phyloP scores from a whole-genome alignment of 1,284 basidiomycete genomes.

The Heimioporus punctisporus region DNA sequence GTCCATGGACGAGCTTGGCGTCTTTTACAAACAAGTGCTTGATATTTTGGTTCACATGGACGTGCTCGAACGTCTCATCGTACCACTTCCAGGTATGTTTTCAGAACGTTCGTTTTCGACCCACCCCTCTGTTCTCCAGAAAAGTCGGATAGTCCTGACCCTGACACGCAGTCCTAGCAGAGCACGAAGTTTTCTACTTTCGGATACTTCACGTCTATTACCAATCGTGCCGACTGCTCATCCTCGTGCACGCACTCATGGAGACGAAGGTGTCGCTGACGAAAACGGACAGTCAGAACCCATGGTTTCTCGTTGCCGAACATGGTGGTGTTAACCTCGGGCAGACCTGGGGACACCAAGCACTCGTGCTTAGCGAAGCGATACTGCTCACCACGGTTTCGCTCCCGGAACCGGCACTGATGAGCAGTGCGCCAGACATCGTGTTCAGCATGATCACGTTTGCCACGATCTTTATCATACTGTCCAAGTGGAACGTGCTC shows the following conservation, averaged over 20 bases:
- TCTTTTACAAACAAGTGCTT: conserved; percentile 37
- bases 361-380: conserved; percentile 39
- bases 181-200: conserved; percentile 42
- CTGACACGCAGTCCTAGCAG: conserved; percentile 38
- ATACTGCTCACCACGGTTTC: conserved; percentile 37
- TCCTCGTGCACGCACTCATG: conserved; percentile 40
- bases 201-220: conserved; percentile 40
- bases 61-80: conserved; percentile 37
- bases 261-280: conserved; percentile 34
- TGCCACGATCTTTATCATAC: conserved; percentile 41
- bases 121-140: neutral
- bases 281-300: conserved; percentile 16
- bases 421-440: conserved; percentile 43
- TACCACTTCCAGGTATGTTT: conserved; percentile 40
- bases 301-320: conserved; percentile 37
- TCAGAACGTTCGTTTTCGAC: neutral
- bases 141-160: conserved; percentile 21
- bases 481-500: conserved; percentile 41
- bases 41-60: conserved; percentile 37
- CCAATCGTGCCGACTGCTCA: conserved; percentile 38
- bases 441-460: conserved; percentile 45
- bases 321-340: conserved; percentile 37
- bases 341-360: conserved; percentile 41
- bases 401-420: conserved; percentile 33
- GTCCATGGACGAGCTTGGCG: conserved; percentile 27